Evolutionary conservation across 305 asterid species (phyloP).

Genomic region (Plantago lanceolata): DNA sequence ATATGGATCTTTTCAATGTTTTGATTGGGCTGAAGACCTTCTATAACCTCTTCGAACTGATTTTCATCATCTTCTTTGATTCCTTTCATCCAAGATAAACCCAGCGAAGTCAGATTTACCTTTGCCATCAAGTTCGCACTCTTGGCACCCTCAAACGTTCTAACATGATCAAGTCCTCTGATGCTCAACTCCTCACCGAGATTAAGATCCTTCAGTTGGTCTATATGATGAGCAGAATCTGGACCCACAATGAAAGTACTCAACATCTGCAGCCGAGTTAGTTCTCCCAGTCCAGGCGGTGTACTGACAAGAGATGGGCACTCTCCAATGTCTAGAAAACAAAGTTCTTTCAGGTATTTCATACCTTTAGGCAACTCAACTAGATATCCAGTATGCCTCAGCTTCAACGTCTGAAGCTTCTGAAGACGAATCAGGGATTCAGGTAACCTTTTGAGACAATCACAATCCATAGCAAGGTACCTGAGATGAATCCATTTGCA

Average conservation of each 20-base stretch:
- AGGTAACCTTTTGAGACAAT: neutral
- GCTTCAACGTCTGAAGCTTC: slow-evolving; percentile 30
- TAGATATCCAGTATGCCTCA: neutral
- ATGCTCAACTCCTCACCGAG: slow-evolving; percentile 17
- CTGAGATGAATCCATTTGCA: slow-evolving; percentile 13
- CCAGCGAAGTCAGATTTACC: slow-evolving; percentile 8
- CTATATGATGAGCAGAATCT: slow-evolving; percentile 14
- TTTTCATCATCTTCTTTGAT: neutral
- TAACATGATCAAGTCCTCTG: slow-evolving; percentile 20
- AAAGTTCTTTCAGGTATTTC: slow-evolving; percentile 28
- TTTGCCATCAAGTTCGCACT: slow-evolving; percentile 27
- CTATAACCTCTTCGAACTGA: slow-evolving; percentile 27
- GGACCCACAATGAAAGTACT: slow-evolving; percentile 29
- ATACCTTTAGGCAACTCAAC: slow-evolving; percentile 30
- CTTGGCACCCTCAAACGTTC: slow-evolving; percentile 14
- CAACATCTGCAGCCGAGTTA: slow-evolving; percentile 18
- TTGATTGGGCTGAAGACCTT: slow-evolving; percentile 24
- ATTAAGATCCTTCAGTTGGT: slow-evolving; percentile 26
- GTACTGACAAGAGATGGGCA: slow-evolving; percentile 16
- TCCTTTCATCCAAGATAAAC: slow-evolving; percentile 17
- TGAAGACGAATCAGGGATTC: slow-evolving; percentile 5
- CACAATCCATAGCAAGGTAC: neutral
- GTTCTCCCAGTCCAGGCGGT: slow-evolving; percentile 26
- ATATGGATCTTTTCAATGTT: slow-evolving; percentile 21
- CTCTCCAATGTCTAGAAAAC: slow-evolving; percentile 10